phyloP scores from a whole-genome alignment of 805 yeast genomes.

The Komagataella pastoris region DNA sequence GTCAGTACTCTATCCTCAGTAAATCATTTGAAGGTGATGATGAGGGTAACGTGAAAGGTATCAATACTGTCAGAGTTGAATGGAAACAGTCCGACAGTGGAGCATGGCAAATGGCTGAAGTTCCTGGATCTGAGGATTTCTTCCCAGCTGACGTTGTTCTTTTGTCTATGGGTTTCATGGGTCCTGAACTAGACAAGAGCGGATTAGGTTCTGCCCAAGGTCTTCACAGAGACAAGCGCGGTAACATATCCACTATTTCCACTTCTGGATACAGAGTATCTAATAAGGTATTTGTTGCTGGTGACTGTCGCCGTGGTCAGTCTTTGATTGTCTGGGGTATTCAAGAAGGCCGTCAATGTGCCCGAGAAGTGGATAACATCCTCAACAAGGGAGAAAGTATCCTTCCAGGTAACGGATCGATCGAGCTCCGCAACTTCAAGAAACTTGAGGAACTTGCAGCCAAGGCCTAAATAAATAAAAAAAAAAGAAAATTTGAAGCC shows the following conservation, averaged over 20 bases:
- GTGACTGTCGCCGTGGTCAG: conserved; percentile 98
- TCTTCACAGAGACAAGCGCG: conserved; percentile 61
- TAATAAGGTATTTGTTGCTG: conserved; percentile 75
- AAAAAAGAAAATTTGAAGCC: background rate
- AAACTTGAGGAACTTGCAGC: conserved; percentile 67
- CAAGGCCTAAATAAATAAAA: conserved; percentile 22
- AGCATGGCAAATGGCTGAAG: conserved; percentile 98
- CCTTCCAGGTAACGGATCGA: conserved; percentile 90
- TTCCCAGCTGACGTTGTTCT: conserved; percentile 92
- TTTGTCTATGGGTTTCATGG: conserved; percentile 94
- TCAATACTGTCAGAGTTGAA: conserved; percentile 93
- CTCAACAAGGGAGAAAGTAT: conserved; percentile 59
- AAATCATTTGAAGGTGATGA: conserved; percentile 94
- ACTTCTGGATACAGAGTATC: conserved; percentile 55
- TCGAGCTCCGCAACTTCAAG: conserved; percentile 72
- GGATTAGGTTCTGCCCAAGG: background rate
- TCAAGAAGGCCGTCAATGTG: conserved; percentile 98
- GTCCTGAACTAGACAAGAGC: conserved; percentile 73
- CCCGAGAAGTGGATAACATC: conserved; percentile 76
- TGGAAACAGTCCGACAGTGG: conserved; percentile 95
- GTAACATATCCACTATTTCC: conserved; percentile 60
- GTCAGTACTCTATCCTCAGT: conserved; percentile 90
- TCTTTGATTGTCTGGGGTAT: conserved; percentile 98
- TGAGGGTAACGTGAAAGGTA: conserved; percentile 89
- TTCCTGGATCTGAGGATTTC: conserved; percentile 87